Base-by-base conservation (phyloP, 163 green algal genomes). In the Prototheca cutis region DNA sequence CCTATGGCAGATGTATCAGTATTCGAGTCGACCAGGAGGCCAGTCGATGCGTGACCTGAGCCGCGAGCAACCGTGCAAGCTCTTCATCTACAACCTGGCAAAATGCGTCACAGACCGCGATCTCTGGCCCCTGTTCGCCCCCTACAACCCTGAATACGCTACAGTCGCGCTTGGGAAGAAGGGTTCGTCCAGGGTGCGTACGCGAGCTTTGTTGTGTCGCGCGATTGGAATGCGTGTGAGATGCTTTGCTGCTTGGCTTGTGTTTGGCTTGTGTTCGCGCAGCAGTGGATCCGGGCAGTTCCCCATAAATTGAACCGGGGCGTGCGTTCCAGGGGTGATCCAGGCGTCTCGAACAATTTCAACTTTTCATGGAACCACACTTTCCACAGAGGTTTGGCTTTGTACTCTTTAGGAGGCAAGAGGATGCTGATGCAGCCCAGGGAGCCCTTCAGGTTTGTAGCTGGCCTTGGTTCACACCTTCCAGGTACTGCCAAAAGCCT, bases 321-420 rank as follows among this genome's bases (percentile, higher is more conserved):
- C n/a, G n/a, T n/a, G n/a, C n/a, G n/a, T n/a, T n/a, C n/a, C n/a
- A n/a, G n/a, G n/a, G n/a, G n/a, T n/a, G n/a, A 45, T 45, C 36
- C 8, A 45, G 36, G 36, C 36, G n/a, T n/a, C n/a, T n/a, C n/a
- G n/a, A n/a, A n/a, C n/a, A n/a, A n/a, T n/a, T n/a, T n/a, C n/a
- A n/a, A n/a, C n/a, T n/a, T n/a, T n/a, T n/a, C n/a, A n/a, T n/a
- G n/a, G n/a, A n/a, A n/a, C n/a, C n/a, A n/a, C n/a, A n/a, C n/a
- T n/a, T n/a, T n/a, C n/a, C n/a, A n/a, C n/a, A 55, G 56, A 29
- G 64, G 1, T 71, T 71, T 40, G 64, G 64, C 31, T 71, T 71
- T 31, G 64, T 57, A 6, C 57, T 62, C 30, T 65, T 71, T 23
- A 2, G 6, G 1, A 40, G 3, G 4, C n/a, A 19, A 10, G 25